Conservation (phyloP, 192 early-diverging fungal genomes). For the Umbelopsis vinacea region DNA sequence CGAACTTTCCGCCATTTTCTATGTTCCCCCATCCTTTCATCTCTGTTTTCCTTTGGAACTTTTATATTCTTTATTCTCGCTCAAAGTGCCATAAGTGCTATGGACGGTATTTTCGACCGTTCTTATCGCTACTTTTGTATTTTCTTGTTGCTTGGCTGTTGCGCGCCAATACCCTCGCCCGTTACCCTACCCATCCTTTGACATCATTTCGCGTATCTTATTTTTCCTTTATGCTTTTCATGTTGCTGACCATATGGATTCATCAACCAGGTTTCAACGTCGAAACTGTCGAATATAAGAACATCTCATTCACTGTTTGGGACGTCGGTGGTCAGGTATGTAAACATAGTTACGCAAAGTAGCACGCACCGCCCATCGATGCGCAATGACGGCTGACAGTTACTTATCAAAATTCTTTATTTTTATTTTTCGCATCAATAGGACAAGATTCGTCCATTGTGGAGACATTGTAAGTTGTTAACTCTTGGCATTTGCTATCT, state of each 20-base stretch:
- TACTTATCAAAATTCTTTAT: slow-evolving; percentile 1
- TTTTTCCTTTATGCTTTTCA: neutral
- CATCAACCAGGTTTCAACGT: slow-evolving; percentile 86
- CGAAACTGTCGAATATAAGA: slow-evolving; percentile 98
- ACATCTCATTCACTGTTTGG: slow-evolving; percentile 98
- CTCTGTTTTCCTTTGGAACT: neutral
- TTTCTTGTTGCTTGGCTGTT: neutral
- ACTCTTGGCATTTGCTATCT: neutral
- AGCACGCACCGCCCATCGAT: neutral
- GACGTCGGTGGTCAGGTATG: slow-evolving; percentile 92
- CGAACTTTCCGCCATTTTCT: slow-evolving; percentile 5
- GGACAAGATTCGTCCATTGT: slow-evolving; percentile 97
- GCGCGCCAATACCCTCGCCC: neutral
- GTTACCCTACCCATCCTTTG: neutral
- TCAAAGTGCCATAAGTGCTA: neutral
- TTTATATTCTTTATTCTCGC: neutral
- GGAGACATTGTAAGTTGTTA: slow-evolving; percentile 88
- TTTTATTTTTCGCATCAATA: neutral
- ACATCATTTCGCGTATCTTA: slow-evolving; percentile 4
- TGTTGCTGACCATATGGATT: slow-evolving; percentile 21
- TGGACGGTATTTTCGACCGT: neutral
- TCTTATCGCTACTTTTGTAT: neutral
- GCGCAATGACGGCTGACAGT: neutral
- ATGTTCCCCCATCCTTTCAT: neutral
- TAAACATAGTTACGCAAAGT: slow-evolving; percentile 3